phyloP scores from a whole-genome alignment of 768 basidiomycete species.

The Pleurotus platypus region DNA sequence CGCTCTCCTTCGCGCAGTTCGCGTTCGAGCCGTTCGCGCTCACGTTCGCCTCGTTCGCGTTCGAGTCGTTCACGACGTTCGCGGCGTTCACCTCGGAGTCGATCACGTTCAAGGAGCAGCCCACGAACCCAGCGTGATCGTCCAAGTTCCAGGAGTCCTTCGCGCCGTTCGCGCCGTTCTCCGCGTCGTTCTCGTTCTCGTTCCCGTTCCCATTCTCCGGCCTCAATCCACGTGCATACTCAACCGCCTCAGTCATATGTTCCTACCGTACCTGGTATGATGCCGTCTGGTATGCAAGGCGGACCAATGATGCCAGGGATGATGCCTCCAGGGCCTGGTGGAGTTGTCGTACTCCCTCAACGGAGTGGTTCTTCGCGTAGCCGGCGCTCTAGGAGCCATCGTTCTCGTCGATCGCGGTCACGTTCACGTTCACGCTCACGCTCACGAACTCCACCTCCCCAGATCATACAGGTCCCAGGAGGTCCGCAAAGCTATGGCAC shows the following conservation, averaged over 20 bases:
- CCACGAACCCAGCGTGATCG: too few relatives aligned
- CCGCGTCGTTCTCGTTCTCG: not conserved
- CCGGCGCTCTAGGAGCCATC: not conserved
- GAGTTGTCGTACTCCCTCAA: conserved; percentile 1
- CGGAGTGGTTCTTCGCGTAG: not conserved
- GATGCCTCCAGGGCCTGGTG: not conserved
- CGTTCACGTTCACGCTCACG: conserved; percentile 5
- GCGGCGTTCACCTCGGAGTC: not conserved
- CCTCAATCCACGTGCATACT: conserved; percentile 3
- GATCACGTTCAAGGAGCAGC: too few relatives aligned
- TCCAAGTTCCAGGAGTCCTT: conserved; percentile 5
- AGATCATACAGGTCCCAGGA: not conserved
- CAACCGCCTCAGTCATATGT: not conserved
- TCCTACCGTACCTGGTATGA: conserved; percentile 1
- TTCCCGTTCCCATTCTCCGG: not conserved
- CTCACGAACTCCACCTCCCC: conserved; percentile 3
- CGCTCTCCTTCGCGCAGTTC: conserved; percentile 8
- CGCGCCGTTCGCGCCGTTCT: conserved; percentile 13
- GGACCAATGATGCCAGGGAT: not conserved
- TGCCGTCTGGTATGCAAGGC: not conserved
- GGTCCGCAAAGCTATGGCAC: not conserved
- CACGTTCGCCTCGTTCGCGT: conserved; percentile 5
- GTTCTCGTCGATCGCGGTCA: not conserved
- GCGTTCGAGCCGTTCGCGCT: conserved; percentile 7
- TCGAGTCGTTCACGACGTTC: conserved; percentile 2